A percentile compares a stretch with the other conserved stretches of the same genome.
These are phyloP conservation scores for Suillus sp. DNA, from an alignment of 768 basidiomycete genomes.

Conservation along the genomic window DNA sequence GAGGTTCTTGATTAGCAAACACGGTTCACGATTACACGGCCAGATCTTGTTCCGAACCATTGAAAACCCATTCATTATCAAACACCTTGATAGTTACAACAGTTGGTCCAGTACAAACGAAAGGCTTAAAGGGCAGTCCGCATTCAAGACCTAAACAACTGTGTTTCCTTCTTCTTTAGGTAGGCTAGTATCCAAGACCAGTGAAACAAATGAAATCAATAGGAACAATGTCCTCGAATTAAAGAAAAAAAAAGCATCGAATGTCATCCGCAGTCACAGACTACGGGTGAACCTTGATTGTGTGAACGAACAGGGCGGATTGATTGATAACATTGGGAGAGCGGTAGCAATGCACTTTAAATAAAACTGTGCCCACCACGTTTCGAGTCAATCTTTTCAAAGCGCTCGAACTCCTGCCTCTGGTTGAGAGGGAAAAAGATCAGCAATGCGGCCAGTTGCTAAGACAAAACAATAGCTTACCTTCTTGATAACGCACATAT, in stretches of 20 bases:
- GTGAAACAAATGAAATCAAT: background rate
- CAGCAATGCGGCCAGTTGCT: conserved; percentile 6
- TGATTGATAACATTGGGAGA: background rate
- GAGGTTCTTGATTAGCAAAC: background rate
- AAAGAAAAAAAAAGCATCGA: background rate
- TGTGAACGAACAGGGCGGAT: background rate
- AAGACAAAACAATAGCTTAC: conserved; percentile 34
- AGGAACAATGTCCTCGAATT: background rate
- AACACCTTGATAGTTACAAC: background rate
- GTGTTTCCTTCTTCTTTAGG: background rate
- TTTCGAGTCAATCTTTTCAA: conserved; percentile 88
- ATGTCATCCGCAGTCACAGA: conserved; percentile 4
- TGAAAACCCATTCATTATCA: background rate
- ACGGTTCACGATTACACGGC: too few species aligned
- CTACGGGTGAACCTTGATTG: background rate
- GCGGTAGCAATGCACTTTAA: conserved; percentile 38
- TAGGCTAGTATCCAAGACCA: background rate
- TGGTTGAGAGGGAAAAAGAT: conserved; percentile 32
- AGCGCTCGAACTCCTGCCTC: conserved; percentile 81
- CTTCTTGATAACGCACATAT: conserved; percentile 85
- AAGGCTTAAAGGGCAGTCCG: background rate
- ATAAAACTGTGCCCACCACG: conserved; percentile 87
- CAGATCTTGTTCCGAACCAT: background rate
- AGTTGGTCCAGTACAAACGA: background rate
- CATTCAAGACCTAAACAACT: background rate